Evolutionary conservation across 306 rosid genomes (phyloP).

Genomic region (Corylus americana): DNA sequence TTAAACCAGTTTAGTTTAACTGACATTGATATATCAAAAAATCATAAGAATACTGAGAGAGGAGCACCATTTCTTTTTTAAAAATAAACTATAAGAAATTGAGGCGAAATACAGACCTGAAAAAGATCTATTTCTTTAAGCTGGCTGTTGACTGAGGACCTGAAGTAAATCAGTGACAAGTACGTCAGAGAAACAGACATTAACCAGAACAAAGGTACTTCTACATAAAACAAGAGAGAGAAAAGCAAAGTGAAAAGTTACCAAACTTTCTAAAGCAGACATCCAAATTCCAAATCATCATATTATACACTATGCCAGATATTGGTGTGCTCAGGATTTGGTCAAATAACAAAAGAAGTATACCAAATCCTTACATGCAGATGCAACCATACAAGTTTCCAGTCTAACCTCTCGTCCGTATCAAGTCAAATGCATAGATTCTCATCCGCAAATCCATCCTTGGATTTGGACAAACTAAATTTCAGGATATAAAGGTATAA

Average conservation of each 20-base stretch:
- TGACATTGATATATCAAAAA: background rate
- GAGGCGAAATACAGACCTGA: background rate
- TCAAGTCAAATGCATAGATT: background rate
- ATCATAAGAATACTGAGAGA: background rate
- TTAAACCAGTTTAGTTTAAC: background rate
- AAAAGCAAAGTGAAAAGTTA: background rate
- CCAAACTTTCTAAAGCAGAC: background rate
- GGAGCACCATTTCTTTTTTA: background rate
- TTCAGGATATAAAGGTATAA: background rate
- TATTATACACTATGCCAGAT: background rate
- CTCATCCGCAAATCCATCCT: too few species aligned
- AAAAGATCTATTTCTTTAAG: background rate
- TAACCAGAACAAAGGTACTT: background rate
- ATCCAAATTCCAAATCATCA: background rate
- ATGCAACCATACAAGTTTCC: background rate
- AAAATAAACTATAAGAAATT: background rate
- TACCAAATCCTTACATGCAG: background rate
- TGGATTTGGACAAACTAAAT: too few species aligned
- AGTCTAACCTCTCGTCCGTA: background rate
- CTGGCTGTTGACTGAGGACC: background rate
- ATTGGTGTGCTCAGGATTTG: background rate
- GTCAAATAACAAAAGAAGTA: background rate
- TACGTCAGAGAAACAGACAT: background rate
- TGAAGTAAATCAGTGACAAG: background rate
- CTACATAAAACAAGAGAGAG: background rate